Percentiles rank a stretch among this genome's conserved stretches.
phyloP scores from a whole-genome alignment of 192 early-diverging fungal genomes.

The Rhizophagus clarus region DNA sequence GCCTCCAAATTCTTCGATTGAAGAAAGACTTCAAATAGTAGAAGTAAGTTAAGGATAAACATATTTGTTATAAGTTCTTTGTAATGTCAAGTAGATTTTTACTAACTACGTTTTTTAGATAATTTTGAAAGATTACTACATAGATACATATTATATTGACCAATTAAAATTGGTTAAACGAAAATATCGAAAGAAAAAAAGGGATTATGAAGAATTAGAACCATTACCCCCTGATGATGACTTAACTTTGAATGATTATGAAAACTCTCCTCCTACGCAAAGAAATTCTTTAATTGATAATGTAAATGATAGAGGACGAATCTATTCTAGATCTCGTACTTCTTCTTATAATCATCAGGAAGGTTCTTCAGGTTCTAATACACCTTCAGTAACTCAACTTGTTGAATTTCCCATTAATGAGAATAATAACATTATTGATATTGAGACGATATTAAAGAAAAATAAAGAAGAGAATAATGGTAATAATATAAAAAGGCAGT shows the following conservation, averaged over 20 bases:
- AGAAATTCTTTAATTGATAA: not conserved
- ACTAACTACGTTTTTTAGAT: not conserved
- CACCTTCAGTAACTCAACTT: not conserved
- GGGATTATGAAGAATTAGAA: not conserved
- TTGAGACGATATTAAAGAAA: too few species aligned
- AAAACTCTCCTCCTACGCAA: not conserved
- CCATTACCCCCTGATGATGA: not conserved
- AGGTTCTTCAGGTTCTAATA: not conserved
- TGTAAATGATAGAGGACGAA: not conserved
- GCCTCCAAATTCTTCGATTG: not conserved
- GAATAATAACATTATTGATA: not conserved
- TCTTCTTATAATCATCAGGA: not conserved
- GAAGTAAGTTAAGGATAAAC: not conserved
- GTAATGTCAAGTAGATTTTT: not conserved
- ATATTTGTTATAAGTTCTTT: too few species aligned
- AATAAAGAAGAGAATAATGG: not conserved
- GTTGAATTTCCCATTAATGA: not conserved
- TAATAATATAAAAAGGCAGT: not conserved
- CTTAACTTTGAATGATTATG: not conserved
- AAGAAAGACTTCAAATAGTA: not conserved
- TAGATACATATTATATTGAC: not conserved
- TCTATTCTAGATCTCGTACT: not conserved
- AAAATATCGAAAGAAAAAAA: not conserved
- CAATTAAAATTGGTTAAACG: not conserved
- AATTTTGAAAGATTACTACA: not conserved